Percentiles rank a stretch among this genome's conserved stretches.
phyloP scores from a whole-genome alignment of 176 grass and related monocot genomes.

The Tillandsia leiboldiana region DNA sequence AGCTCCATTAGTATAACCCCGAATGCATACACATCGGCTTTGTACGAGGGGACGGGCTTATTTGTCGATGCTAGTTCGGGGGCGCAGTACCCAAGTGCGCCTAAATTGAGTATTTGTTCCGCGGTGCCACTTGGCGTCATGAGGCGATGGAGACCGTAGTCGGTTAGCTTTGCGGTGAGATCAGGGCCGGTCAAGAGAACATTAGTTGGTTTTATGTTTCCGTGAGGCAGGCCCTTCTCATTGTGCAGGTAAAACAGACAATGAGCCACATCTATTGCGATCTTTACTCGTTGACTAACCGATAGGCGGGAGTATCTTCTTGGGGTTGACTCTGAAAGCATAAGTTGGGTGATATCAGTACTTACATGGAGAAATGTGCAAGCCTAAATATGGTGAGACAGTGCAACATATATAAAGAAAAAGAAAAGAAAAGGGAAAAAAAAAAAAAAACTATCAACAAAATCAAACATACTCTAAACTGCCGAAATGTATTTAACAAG shows the following conservation, averaged over 20 bases:
- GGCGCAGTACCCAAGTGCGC: conserved; percentile 72
- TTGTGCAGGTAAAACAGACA: conserved; percentile 75
- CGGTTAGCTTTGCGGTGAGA: conserved; percentile 76
- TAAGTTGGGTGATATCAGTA: neutral
- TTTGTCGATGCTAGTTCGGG: conserved; percentile 52
- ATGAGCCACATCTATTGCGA: conserved; percentile 61
- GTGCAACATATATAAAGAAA: neutral
- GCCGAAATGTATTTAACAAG: neutral
- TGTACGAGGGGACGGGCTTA: conserved; percentile 58
- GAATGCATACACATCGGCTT: conserved; percentile 81
- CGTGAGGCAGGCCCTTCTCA: conserved; percentile 71
- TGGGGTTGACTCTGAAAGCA: conserved; percentile 70
- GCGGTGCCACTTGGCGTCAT: conserved; percentile 60
- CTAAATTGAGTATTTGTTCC: conserved; percentile 80
- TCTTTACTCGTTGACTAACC: conserved; percentile 63
- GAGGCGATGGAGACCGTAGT: conserved; percentile 71
- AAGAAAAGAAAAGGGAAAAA: neutral
- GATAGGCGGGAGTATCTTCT: conserved; percentile 88
- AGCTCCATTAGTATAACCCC: conserved; percentile 82
- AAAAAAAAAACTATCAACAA: neutral
- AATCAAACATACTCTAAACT: neutral
- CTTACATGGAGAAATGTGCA: neutral
- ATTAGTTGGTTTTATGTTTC: conserved; percentile 90
- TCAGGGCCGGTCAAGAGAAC: conserved; percentile 84
- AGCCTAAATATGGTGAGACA: neutral